Evolutionary conservation across 2,329 filamentous ascomycete species (phyloP).

Genomic region (Fusarium sp.): DNA sequence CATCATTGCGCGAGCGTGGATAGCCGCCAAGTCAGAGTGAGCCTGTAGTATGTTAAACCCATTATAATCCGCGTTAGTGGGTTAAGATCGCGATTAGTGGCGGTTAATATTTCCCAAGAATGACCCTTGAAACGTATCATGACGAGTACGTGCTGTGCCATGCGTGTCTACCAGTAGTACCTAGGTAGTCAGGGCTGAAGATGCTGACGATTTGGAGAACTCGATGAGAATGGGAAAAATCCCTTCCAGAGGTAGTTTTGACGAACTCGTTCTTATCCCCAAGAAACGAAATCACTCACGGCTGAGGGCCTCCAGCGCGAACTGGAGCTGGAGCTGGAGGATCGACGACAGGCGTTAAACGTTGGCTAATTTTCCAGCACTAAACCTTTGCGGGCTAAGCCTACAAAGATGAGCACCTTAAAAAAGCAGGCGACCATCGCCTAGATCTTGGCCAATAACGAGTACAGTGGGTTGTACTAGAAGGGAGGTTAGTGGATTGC

Average conservation of each 20-base stretch:
- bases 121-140: not conserved
- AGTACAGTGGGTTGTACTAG: no score
- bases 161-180: not conserved
- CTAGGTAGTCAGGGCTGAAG: not conserved
- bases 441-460: not conserved
- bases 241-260: not conserved
- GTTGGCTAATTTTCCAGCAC: not conserved
- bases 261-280: not conserved
- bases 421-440: conserved; percentile 12
- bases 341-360: not conserved
- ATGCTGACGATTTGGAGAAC: not conserved
- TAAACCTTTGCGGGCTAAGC: not conserved
- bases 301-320: not conserved
- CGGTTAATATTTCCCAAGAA: conserved; percentile 6
- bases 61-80: not conserved
- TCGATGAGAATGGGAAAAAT: not conserved
- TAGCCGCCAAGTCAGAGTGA: not conserved
- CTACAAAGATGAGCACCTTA: not conserved
- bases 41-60: not conserved
- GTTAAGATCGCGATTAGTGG: conserved; percentile 10
- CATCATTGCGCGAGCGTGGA: not conserved
- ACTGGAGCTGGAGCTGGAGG: not conserved
- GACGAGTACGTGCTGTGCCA: not conserved
- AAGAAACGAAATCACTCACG: not conserved
- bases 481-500: not conserved